phyloP scores from a whole-genome alignment of 2,329 filamentous ascomycete species.

The Trichothecium sympodiale region DNA sequence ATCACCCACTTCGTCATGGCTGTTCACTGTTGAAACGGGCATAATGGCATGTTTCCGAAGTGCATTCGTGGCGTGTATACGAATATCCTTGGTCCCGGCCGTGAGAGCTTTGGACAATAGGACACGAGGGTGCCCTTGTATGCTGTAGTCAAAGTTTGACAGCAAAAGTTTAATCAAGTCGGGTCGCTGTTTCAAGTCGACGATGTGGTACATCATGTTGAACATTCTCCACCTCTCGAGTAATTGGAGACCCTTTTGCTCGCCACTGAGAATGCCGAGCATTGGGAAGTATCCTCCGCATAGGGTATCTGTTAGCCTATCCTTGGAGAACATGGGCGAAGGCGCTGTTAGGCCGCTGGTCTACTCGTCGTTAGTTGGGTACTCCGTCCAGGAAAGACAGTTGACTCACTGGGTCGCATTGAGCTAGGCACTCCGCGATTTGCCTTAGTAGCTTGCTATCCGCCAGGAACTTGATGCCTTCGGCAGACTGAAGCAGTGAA shows the following conservation, averaged over 20 bases:
- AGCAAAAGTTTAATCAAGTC: conserved; percentile 85
- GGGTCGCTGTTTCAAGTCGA: conserved; percentile 81
- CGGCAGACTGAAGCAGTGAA: conserved; percentile 71
- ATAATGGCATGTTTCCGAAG: conserved; percentile 74
- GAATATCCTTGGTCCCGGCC: conserved; percentile 79
- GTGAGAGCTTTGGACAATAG: conserved; percentile 90
- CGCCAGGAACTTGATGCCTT: conserved; percentile 74
- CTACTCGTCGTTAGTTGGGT: conserved; percentile 20
- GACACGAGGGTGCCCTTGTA: conserved; percentile 81
- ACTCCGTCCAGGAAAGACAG: conserved; percentile 10
- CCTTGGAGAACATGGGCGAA: conserved; percentile 78
- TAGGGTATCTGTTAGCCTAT: conserved; percentile 75
- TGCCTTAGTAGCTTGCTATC: conserved; percentile 92
- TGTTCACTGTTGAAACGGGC: conserved; percentile 24
- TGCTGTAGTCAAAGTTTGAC: conserved; percentile 82
- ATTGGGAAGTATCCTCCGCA: conserved; percentile 92
- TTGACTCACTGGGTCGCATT: conserved; percentile 69
- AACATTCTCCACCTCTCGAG: conserved; percentile 96
- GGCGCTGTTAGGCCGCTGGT: conserved; percentile 67
- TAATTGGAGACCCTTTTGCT: conserved; percentile 73
- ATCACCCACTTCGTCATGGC: conserved; percentile 39
- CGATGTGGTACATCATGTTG: conserved; percentile 99
- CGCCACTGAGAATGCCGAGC: conserved; percentile 75
- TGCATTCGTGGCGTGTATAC: conserved; percentile 79
- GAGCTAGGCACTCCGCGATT: conserved; percentile 88